Percentiles rank a stretch among this genome's conserved stretches.
Evolutionary conservation across 2,329 filamentous ascomycete genomes (phyloP).

Genomic region (Penicillium brevicompactum): DNA sequence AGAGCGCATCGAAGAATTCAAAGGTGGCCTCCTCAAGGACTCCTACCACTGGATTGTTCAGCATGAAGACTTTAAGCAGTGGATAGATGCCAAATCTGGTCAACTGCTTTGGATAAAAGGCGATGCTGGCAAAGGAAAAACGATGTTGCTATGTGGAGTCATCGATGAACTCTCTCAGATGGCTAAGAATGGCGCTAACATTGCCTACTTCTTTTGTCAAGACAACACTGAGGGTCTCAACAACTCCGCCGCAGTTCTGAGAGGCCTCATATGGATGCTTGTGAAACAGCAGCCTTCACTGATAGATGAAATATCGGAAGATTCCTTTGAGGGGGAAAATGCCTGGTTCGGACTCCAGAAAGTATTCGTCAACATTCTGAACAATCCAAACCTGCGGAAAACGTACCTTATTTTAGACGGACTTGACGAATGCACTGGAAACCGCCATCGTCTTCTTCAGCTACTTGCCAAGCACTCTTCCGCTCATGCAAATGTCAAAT

Average conservation of each 20-base stretch:
- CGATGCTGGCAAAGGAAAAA: constrained; percentile 29
- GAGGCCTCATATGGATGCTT: constrained; percentile 40
- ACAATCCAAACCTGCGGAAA: constrained; percentile 31
- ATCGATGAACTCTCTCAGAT: constrained; percentile 21
- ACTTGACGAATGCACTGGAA: not conserved
- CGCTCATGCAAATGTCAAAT: not conserved
- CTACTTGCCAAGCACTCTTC: constrained; percentile 28
- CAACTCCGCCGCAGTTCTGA: constrained; percentile 43
- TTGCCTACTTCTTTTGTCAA: constrained; percentile 32
- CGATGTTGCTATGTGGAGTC: constrained; percentile 27
- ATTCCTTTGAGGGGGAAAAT: constrained; percentile 47
- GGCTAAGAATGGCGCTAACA: not conserved
- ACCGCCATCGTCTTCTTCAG: not conserved
- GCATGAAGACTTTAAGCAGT: constrained; percentile 20
- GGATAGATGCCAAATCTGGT: constrained; percentile 1
- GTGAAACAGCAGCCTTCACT: not conserved
- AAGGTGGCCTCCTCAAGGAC: constrained; percentile 21
- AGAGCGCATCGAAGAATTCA: constrained; percentile 22
- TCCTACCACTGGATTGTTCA: constrained; percentile 26
- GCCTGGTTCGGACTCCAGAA: constrained; percentile 39
- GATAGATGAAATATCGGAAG: constrained; percentile 15
- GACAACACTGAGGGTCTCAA: constrained; percentile 18
- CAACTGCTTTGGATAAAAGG: constrained; percentile 27
- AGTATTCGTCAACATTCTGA: constrained; percentile 45
- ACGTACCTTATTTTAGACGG: constrained; percentile 29